These are phyloP conservation scores for Tetrahymena thermophila DNA, from an alignment of 73 alveolate species.

Conservation along the genomic window DNA sequence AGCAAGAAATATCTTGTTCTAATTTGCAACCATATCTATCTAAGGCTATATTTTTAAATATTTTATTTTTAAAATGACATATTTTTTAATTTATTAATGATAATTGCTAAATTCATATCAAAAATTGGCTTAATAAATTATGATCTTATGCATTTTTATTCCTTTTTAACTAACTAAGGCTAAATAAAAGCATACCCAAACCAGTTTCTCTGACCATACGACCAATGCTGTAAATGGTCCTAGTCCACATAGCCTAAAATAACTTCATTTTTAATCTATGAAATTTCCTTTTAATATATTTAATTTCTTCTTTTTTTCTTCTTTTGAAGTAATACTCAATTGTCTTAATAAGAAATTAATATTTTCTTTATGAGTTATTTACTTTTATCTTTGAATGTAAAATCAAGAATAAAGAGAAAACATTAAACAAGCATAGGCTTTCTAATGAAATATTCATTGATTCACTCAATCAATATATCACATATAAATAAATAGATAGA, in stretches of 20 bases:
- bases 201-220: conserved; percentile 3
- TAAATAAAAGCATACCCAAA: not conserved
- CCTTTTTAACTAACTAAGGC: not conserved
- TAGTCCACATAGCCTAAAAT: conserved; percentile 1
- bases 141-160: not conserved
- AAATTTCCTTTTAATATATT: not conserved
- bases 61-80: not conserved
- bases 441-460: not conserved
- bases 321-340: not conserved
- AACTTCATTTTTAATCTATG: not conserved
- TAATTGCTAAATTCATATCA: not conserved
- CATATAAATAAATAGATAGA: too few species aligned
- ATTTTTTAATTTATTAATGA: not conserved
- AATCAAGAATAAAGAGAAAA: not conserved
- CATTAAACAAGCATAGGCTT: not conserved
- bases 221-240: not conserved
- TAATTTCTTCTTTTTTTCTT: not conserved
- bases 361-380: not conserved
- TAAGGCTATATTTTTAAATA: conserved; percentile 10
- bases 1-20: conserved; percentile 51
- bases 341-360: not conserved
- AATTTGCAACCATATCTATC: conserved; percentile 30
- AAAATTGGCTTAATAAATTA: not conserved
- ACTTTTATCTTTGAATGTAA: not conserved
- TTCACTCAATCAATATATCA: too few species aligned